phyloP scores from a whole-genome alignment of 805 yeast genomes.

The Hanseniaspora occidentalis region DNA sequence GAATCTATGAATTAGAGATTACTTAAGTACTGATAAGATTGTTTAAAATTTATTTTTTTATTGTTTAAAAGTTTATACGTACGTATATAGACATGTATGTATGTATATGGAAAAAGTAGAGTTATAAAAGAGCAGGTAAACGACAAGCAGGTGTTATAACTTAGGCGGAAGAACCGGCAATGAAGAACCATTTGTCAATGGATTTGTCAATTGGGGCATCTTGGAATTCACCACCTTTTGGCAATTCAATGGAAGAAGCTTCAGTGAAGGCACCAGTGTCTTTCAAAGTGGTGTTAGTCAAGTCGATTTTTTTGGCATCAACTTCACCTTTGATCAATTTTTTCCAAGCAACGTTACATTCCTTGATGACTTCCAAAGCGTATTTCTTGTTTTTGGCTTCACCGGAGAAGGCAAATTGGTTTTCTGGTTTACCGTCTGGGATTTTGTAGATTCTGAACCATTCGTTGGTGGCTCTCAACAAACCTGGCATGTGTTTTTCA shows the following conservation, averaged over 20 bases:
- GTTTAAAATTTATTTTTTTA: not conserved
- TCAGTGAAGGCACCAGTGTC: constrained; percentile 42
- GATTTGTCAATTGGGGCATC: constrained; percentile 96
- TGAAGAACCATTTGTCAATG: constrained; percentile 97
- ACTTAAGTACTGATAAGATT: not conserved
- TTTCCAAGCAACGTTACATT: constrained; percentile 80
- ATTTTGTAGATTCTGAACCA: constrained; percentile 98
- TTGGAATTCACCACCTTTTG: constrained; percentile 58
- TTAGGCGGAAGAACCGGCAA: constrained; percentile 56
- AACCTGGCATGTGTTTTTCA: constrained; percentile 79
- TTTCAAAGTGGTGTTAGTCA: constrained; percentile 64
- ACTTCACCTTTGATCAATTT: constrained; percentile 53
- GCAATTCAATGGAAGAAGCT: constrained; percentile 37
- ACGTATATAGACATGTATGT: not conserved
- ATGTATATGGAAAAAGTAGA: not conserved
- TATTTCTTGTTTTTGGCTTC: constrained; percentile 78
- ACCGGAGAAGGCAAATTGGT: constrained; percentile 94
- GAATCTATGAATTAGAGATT: constrained; percentile 26
- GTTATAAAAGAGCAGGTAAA: no score
- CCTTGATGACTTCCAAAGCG: constrained; percentile 73
- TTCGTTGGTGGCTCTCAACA: constrained; percentile 85
- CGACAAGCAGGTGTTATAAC: constrained; percentile 18
- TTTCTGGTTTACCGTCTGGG: constrained; percentile 96
- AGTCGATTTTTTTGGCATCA: constrained; percentile 53
- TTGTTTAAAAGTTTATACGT: no score